phyloP scores from a whole-genome alignment of 345 rosid species.

The Balakata baccata region DNA sequence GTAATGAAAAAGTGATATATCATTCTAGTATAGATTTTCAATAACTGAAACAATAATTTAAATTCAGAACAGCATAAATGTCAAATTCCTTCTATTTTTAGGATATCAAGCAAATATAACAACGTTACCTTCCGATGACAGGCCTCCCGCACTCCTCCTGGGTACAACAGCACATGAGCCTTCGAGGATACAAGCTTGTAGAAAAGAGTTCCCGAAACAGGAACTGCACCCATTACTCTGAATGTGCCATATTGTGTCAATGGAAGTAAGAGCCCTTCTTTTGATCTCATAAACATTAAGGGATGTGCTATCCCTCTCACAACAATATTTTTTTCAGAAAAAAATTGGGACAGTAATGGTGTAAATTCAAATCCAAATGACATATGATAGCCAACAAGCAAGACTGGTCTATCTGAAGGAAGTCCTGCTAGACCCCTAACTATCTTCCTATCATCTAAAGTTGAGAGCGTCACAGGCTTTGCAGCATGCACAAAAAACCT shows the following conservation, averaged over 20 bases:
- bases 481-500: constrained; percentile 37
- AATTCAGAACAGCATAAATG: not conserved
- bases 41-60: not conserved
- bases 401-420: constrained; percentile 74
- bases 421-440: constrained; percentile 67
- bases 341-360: constrained; percentile 39
- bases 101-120: not conserved
- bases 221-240: constrained; percentile 64
- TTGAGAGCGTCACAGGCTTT: constrained; percentile 70
- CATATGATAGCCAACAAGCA: constrained; percentile 80
- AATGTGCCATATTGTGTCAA: constrained; percentile 34
- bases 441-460: constrained; percentile 56
- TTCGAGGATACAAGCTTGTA: constrained; percentile 58
- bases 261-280: constrained; percentile 35
- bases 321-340: constrained; percentile 51
- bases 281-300: constrained; percentile 36
- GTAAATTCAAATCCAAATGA: constrained; percentile 52
- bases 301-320: constrained; percentile 79
- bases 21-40: constrained; percentile 2
- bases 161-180: constrained; percentile 68
- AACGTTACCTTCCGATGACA: constrained; percentile 64
- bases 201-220: constrained; percentile 53
- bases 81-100: not conserved
- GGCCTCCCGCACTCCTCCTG: constrained; percentile 87
- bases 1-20: not conserved